Evolutionary conservation across 2,329 filamentous ascomycete genomes (phyloP), one percentile per base, ranked within the genome.

Genomic region (Ambrosiella cleistominuta): DNA sequence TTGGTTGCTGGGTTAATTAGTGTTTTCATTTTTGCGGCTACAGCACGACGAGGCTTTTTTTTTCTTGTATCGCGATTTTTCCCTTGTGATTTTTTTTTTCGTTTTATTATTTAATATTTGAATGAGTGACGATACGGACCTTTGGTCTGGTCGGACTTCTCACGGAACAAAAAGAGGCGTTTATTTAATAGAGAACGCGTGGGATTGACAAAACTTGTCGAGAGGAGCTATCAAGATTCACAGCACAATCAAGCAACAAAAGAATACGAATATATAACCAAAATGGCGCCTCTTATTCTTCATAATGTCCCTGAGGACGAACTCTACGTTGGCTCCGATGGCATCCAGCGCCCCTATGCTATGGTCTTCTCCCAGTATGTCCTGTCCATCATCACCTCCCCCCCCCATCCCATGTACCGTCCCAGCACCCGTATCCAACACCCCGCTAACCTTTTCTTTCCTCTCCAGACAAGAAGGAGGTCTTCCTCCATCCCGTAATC

Each of bases 231-330:
- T 54, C 7, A 42, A 38, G 12, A 19, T 13, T 44, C 9, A 38
- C n/a, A 5, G 38, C 37, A 13, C 44, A 37, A 69, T 12, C 71
- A 47, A 27, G 27, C 27, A 27, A 27, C 27, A 27, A 27, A 27
- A 27, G 27, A 3, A 27, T 27, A 27, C 27, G 27, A 27, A 27
- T 27, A 27, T 27, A 27, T 5, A 27, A 27, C 27, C 45, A 59
- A 66, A 62, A 63, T 83, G 80, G 76, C 80, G 59, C 81, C 81
- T 63, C 71, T 84, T 60, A 83, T 84, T 65, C 71, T 85, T 39
- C 81, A 85, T 66, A 83, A 83, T 66, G 81, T 84, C 62, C 80
- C 81, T 59, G 81, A 84, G 63, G 81, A 84, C 55, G 81, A 84
- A 66, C 77, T 81, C 54, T 84, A 83, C 66, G 70, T 80, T 5